phyloP scores from a whole-genome alignment of 2,329 filamentous ascomycete genomes.

The Apiospora pterosperma region DNA sequence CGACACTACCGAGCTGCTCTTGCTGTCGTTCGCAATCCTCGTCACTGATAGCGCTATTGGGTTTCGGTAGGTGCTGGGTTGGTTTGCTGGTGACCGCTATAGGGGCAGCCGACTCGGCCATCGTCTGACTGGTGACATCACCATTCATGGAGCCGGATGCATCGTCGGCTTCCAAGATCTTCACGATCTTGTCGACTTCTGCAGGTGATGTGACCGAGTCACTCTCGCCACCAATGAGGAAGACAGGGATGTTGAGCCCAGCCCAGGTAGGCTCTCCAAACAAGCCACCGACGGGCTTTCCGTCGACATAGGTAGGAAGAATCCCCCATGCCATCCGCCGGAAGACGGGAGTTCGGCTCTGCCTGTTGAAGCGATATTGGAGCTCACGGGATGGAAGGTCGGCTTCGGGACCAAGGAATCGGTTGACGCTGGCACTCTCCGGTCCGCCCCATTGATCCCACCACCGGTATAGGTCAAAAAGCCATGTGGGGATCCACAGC shows the following conservation, averaged over 20 bases:
- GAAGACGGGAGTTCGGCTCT: slow-evolving; percentile 80
- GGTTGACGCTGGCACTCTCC: slow-evolving; percentile 72
- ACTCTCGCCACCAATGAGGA: slow-evolving; percentile 72
- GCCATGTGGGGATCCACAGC: slow-evolving; percentile 63
- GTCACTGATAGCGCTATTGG: slow-evolving; percentile 35
- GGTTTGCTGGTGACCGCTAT: slow-evolving; percentile 33
- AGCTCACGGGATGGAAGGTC: slow-evolving; percentile 63
- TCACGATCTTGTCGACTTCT: slow-evolving; percentile 66
- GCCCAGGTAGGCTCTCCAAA: slow-evolving; percentile 71
- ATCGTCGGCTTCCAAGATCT: slow-evolving; percentile 30
- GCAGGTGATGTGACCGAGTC: slow-evolving; percentile 72
- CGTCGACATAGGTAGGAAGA: slow-evolving; percentile 57
- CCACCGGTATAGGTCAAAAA: slow-evolving; percentile 74
- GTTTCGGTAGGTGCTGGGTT: slow-evolving; percentile 29
- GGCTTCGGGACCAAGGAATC: slow-evolving; percentile 69
- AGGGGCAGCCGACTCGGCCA: slow-evolving; percentile 43
- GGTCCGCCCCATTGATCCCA: slow-evolving; percentile 79
- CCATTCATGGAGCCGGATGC: not conserved
- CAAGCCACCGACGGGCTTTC: slow-evolving; percentile 57
- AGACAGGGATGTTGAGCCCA: slow-evolving; percentile 68
- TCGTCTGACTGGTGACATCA: not conserved
- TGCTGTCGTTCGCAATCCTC: slow-evolving; percentile 32
- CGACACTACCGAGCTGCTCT: slow-evolving; percentile 18
- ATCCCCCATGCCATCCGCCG: slow-evolving; percentile 74
- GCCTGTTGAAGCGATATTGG: slow-evolving; percentile 74